These are phyloP conservation scores for Boletus vinaceobasis DNA, from an alignment of 768 basidiomycete species.

Conservation along the genomic window DNA sequence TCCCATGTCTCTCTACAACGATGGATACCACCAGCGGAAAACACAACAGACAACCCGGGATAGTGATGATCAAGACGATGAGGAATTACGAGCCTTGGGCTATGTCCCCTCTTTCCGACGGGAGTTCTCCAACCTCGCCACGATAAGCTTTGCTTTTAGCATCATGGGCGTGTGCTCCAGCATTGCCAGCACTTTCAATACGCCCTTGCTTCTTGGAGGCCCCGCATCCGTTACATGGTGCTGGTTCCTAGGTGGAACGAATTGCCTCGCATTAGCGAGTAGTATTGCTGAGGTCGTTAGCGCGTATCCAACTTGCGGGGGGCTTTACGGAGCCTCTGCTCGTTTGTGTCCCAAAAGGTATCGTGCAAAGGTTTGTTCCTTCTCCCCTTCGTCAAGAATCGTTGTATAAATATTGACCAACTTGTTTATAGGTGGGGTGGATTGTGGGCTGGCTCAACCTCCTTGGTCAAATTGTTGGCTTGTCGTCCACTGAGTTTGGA, in stretches of 20 bases:
- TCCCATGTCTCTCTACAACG: constrained; percentile 1
- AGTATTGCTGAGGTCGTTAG: constrained; percentile 32
- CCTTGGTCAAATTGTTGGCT: constrained; percentile 24
- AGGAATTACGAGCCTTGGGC: constrained; percentile 26
- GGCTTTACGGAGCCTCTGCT: constrained; percentile 72
- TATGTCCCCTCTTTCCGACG: constrained; percentile 36
- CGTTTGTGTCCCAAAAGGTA: constrained; percentile 61
- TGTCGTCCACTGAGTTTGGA: constrained; percentile 37
- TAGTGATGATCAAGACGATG: constrained; percentile 16
- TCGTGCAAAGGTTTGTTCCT: constrained; percentile 52
- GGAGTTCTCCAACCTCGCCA: constrained; percentile 43
- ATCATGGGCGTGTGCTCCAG: constrained; percentile 38
- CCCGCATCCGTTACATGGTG: constrained; percentile 37
- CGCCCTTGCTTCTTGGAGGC: constrained; percentile 35
- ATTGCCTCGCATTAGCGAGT: constrained; percentile 29
- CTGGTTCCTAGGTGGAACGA: constrained; percentile 30
- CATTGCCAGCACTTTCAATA: constrained; percentile 38
- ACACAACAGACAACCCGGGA: background rate
- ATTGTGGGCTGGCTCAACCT: constrained; percentile 33
- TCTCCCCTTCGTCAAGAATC: background rate
- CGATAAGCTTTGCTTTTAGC: constrained; percentile 32
- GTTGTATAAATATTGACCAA: background rate
- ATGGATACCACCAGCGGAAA: background rate
- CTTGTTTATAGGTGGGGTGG: constrained; percentile 24
- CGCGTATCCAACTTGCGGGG: constrained; percentile 31